Base-by-base conservation (phyloP, 1,284 basidiomycete species). In the Vanrija pseudolonga region DNA sequence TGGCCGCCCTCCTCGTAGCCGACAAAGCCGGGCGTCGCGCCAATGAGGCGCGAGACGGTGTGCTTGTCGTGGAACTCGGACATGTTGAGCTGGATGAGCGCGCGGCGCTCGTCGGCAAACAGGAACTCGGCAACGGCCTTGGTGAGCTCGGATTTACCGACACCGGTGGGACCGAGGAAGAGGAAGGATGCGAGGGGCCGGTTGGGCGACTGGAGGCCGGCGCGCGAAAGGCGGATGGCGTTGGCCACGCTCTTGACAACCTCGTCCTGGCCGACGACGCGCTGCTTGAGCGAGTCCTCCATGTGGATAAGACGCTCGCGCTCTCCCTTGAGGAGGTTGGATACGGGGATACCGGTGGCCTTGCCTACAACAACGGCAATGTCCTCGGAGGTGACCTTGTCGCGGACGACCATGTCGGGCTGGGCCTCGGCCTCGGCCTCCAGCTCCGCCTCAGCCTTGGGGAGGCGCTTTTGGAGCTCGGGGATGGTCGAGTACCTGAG, bases 11-110 rank as follows among this genome's bases (percentile, higher is more conserved):
- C 90, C 66, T 97, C 91, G 66, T 91, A 90, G 2, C 94, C 95
- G 18, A 98, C 87, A 66, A 94, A 96, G 7, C 93, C 91, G 6
- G 91, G 90, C 0, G 91, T 89, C 0, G 92, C 89, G 57, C 92
- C 93, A 49, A 96, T 90, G 18, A 96, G 78, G 3, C 91, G 82
- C 1, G 90, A 91, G 40, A 96, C 87, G 0, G 90, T 93, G 68
- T 96, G 90, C 55, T 89, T 83, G 64, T 94, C 91, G 60, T 90
- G 89, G 69, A 89, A 93, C 81, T 94, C 90, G 11, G 87, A 90
- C 89, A 92, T 92, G 69, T 93, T 92, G 72, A 94, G 88, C 61
- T 86, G 89, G 61, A 94, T 89, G 53, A 95, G 71, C 18, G 90
- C 89, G 37, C 88, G 79, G 59, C 86, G 84, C 67, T 93, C 89